Evolutionary conservation across 106 monocot genomes (phyloP).

Genomic region (Dendrobium nobile): DNA sequence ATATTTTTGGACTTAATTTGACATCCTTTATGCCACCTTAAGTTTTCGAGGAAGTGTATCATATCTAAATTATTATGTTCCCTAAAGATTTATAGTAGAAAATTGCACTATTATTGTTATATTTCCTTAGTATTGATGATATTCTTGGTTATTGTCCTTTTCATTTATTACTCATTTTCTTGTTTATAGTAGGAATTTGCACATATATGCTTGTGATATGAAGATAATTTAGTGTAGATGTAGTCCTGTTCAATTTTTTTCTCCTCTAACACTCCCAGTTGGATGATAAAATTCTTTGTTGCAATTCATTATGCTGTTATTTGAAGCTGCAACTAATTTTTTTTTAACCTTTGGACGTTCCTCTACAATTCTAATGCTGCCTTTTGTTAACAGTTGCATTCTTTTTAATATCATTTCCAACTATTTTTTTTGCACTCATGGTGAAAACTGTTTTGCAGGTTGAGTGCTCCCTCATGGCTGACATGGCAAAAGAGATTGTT

Average conservation of each 20-base stretch:
- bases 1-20: not conserved
- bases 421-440: not conserved
- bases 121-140: not conserved
- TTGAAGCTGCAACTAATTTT: not conserved
- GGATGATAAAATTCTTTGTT: not conserved
- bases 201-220: not conserved
- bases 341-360: too few relatives aligned
- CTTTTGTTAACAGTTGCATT: not conserved
- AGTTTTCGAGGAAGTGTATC: not conserved
- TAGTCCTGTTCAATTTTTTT: not conserved
- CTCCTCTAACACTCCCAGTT: not conserved
- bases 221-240: not conserved
- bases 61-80: not conserved
- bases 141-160: not conserved
- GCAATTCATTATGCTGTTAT: not conserved
- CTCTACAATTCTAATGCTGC: not conserved
- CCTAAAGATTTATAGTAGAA: not conserved
- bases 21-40: not conserved
- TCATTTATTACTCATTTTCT: not conserved
- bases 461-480: constrained; percentile 93
- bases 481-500: constrained; percentile 95
- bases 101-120: not conserved
- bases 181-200: not conserved
- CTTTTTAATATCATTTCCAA: not conserved
- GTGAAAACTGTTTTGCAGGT: constrained; percentile 40